Evolutionary conservation across 139 green algal genomes (phyloP).

Genomic region (Chlorella sp.): DNA sequence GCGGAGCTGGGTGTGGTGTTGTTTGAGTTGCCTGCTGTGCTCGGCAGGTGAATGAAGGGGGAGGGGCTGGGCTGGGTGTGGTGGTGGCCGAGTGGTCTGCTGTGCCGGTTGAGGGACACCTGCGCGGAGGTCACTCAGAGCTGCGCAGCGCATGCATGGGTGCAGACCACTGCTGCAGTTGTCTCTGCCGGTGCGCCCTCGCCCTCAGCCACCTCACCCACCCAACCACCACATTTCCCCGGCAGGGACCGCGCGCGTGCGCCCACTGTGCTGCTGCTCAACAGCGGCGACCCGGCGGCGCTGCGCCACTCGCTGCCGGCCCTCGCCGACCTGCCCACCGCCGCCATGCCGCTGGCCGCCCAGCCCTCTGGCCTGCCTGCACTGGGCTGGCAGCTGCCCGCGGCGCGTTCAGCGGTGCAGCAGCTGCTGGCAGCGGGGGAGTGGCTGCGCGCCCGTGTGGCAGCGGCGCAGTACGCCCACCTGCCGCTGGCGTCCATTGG

Average conservation of each 20-base stretch:
- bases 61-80: too few species aligned
- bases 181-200: too few species aligned
- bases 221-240: too few species aligned
- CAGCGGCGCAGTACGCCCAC: slow-evolving; percentile 84
- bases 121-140: too few species aligned
- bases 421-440: slow-evolving; percentile 50
- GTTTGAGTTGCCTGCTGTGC: too few species aligned
- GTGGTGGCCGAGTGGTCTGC: too few species aligned
- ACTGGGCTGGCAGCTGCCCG: slow-evolving; percentile 86
- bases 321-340: slow-evolving; percentile 71
- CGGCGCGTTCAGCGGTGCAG: slow-evolving; percentile 59
- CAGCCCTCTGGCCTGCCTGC: slow-evolving; percentile 59
- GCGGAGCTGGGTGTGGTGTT: neutral
- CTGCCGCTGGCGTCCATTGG: slow-evolving; percentile 82
- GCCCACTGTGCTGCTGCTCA: slow-evolving; percentile 55
- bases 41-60: too few species aligned
- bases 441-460: slow-evolving; percentile 65
- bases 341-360: slow-evolving; percentile 40
- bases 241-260: slow-evolving; percentile 57
- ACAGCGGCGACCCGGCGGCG: slow-evolving; percentile 16
- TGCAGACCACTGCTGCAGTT: too few species aligned
- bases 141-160: too few species aligned
- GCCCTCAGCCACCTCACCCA: too few species aligned
- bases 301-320: slow-evolving; percentile 63
- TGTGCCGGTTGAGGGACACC: too few species aligned